Evolutionary conservation across 805 yeast genomes (phyloP), one percentile per base, ranked within the genome.

Genomic region (Candida ficus): DNA sequence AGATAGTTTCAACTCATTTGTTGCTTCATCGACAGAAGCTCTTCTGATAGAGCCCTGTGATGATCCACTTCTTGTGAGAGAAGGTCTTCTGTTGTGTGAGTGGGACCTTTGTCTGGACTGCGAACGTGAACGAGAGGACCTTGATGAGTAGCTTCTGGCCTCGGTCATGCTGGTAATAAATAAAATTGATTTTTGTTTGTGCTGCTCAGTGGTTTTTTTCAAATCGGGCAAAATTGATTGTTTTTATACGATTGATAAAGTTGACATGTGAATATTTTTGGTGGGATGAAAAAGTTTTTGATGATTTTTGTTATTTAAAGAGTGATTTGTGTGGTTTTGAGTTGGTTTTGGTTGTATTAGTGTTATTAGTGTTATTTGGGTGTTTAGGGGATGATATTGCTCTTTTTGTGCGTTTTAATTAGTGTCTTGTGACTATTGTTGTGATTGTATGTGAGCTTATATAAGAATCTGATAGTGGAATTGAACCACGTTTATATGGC

Each of bases 71-170:
- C 44, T 32, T 7, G 37, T 33, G 7, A 50, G 40, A 5, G 55
- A 32, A 0, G 57, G 57, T 37, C 31, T 27, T 14, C 25, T 26
- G n/a, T 14, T 22, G 13, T n/a, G 32, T n/a, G 44, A 41, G 29
- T 33, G 40, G 6, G 44, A 41, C 33, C 42, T 31, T 11, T 33
- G 27, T 19, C 47, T 35, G 2, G 51, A 39, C 16, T 37, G 48
- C 1, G 53, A 47, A 12, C 53, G 45, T 7, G 56, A 52, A 4
- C 37, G 9, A 6, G 37, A 35, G 4, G 32, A 27, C 19, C 33
- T 28, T 7, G 32, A 38, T 6, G 48, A 43, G 27, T 42, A 42
- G 11, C 34, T 35, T 31, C 37, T 30, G 19, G 37, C 27, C n/a
- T 40, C 44, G 12, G 34, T 31, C 44, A 34, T 37, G 16, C 7